Base-by-base conservation (phyloP, 2,329 filamentous ascomycete genomes). In the Cercospora sesami region DNA sequence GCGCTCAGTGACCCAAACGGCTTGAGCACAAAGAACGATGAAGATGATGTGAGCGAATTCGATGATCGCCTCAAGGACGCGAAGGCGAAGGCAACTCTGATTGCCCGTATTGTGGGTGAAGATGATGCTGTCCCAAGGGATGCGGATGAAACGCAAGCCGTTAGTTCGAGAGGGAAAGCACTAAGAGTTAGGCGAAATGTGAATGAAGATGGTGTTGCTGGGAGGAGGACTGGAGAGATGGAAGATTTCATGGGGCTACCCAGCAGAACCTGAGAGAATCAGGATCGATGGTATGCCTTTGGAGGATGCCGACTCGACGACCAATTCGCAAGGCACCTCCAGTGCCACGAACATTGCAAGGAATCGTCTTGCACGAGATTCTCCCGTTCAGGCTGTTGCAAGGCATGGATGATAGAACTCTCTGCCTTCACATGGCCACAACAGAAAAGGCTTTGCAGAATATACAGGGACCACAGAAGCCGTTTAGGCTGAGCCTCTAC, bases 21-120 rank as follows among this genome's bases (percentile, higher is more conserved):
- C 1, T 80, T 97, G 53, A 89, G 89, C 16, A 94, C 89, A 21
- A 85, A 90, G 68, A 99, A 99, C 77, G 90, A 87, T 4, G 94
- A 98, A 77, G 92, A 96, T 58, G 90, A 90, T 0, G 93, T 99
- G 23, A 90, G 91, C 61, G 94, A 97, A 75, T 94, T 96, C 75
- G 95, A 99, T 75, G 92, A 97, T 78, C 86, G 94, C 12, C 77
- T 96, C 45, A 95, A 94, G 80, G 87, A 92, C 71, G 94, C 93
- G 4, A 87, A 89, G 73, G 91, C 91, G 3, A 97, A 97, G 78
- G 87, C 87, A 1, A 96, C 94, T 80, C 86, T 99, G 58, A 89
- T 98, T 55, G 91, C 95, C 79, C 89, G 89, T 68, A 88, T 92
- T 9, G 75, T 86, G 28, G 86, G 86, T 7, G 85, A 86, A 73